Conservation (phyloP, 805 yeast genomes). For the Saccharomycopsis olivae region DNA sequence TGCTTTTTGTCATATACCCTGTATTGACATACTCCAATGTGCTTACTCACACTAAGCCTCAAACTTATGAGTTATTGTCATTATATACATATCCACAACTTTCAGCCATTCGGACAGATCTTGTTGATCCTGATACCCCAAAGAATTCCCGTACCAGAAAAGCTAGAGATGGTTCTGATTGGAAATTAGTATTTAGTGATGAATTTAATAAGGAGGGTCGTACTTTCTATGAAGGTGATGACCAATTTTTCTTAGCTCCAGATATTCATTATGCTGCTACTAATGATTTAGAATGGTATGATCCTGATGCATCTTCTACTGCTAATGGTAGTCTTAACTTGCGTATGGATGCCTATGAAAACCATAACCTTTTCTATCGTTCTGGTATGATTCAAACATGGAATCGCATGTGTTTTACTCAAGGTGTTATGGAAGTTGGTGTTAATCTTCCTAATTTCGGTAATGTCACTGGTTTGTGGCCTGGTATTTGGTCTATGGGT, state of each 20-base stretch:
- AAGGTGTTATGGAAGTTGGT: slow-evolving; percentile 69
- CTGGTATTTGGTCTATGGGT: slow-evolving; percentile 93
- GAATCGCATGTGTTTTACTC: slow-evolving; percentile 85
- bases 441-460: slow-evolving; percentile 76
- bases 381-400: slow-evolving; percentile 90
- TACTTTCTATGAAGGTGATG: slow-evolving; percentile 83
- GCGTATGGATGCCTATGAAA: slow-evolving; percentile 70
- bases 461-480: slow-evolving; percentile 80
- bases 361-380: slow-evolving; percentile 72
- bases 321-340: slow-evolving; percentile 58
- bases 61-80: slow-evolving; percentile 33
- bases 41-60: slow-evolving; percentile 23
- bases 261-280: slow-evolving; percentile 83
- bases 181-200: slow-evolving; percentile 81
- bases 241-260: slow-evolving; percentile 82
- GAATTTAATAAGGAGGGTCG: slow-evolving; percentile 88
- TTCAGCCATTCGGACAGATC: slow-evolving; percentile 38
- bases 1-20: slow-evolving; percentile 72
- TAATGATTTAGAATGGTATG: slow-evolving; percentile 87
- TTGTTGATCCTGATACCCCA: slow-evolving; percentile 60
- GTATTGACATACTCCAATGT: slow-evolving; percentile 76
- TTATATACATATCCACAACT: slow-evolving; percentile 40
- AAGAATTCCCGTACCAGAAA: slow-evolving; percentile 34
- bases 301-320: slow-evolving; percentile 82
- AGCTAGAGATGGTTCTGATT: slow-evolving; percentile 49